Percentiles rank a stretch among this genome's conserved stretches.
Conservation (phyloP, 768 basidiomycete genomes). For the Lactifluus echinatus region DNA sequence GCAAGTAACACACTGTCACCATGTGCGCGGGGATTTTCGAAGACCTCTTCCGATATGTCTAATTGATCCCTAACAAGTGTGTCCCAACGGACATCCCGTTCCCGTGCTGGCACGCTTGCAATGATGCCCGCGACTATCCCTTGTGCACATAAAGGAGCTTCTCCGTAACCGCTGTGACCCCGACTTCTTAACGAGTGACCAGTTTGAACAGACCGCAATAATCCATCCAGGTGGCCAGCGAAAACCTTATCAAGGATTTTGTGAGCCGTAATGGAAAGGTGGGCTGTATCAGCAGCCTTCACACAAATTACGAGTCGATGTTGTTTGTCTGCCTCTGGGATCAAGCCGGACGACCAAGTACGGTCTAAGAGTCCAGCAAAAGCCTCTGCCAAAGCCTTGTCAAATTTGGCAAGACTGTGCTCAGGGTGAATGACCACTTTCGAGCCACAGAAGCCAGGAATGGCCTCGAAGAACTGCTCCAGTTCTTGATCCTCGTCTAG, state of each 20-base stretch:
- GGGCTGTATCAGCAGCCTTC: not conserved
- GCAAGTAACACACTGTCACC: not conserved
- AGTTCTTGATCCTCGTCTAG: not conserved
- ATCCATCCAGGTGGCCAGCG: accelerated
- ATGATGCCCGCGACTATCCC: not conserved
- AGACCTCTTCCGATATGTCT: not conserved
- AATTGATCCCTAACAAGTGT: not conserved
- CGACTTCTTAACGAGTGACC: not conserved
- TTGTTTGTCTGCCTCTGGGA: not conserved
- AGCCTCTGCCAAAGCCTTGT: not conserved
- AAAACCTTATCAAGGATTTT: not conserved
- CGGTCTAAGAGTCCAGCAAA: not conserved
- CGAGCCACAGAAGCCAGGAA: not conserved
- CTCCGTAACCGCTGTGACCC: not conserved
- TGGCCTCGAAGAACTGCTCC: not conserved
- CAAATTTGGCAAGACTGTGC: not conserved
- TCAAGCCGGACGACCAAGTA: not conserved
- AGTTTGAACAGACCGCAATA: not conserved
- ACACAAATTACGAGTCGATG: not conserved
- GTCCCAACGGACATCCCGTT: not conserved
- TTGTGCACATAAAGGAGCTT: not conserved
- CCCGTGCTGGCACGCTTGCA: not conserved
- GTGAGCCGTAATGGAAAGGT: not conserved
- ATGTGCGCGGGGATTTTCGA: not conserved
- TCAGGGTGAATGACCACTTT: not conserved